Evolutionary conservation across 495 filamentous ascomycete species (phyloP), one percentile per base, ranked within the genome.

Genomic region (Tuber borchii): DNA sequence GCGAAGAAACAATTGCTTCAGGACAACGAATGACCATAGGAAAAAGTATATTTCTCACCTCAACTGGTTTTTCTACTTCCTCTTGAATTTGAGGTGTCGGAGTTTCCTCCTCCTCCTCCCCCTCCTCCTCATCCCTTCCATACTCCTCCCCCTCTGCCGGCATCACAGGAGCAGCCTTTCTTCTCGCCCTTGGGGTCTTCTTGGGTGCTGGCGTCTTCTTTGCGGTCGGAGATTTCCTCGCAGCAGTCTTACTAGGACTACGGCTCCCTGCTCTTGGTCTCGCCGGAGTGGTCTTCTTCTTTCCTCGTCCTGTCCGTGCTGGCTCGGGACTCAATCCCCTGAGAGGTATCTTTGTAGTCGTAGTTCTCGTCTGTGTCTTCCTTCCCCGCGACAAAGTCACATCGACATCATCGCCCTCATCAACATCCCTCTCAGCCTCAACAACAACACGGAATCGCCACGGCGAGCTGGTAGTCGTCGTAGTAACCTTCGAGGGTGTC

Each of bases 361-460:
- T 85, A 2, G 87, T 84, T 20, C 78, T 85, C 37, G 86, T 87
- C 87, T 3, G 56, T 20, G 72, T 51, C 9, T 40, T 71, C 20
- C 76, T 51, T 34, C 45, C 31, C 34, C 69, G 78, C 39, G 78
- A 77, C 61, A 77, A 83, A 74, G 84, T 76, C 22, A 83, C 83
- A 43, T 80, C 84, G 17, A 70, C 76, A 16, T 71, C 81, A 39
- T 83, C 78, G 42, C 83, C 83, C 40, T 79, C 79, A 34, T 85
- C 84, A 40, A 86, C 85, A 45, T 88, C 85, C 72, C 87, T 87
- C 74, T 88, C 88, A 17, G 88, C 88, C 83, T 90, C 86, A 42
- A 90, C 85, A 5, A 88, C 88, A 70, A 90, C 85, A 34, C 87
- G 85, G 74, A 90, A 88, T 75, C 87, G 86, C 88, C 88, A 90